These are phyloP conservation scores for Zygosaccharomyces siamensis DNA, from an alignment of 805 yeast species.

Conservation along the genomic window DNA sequence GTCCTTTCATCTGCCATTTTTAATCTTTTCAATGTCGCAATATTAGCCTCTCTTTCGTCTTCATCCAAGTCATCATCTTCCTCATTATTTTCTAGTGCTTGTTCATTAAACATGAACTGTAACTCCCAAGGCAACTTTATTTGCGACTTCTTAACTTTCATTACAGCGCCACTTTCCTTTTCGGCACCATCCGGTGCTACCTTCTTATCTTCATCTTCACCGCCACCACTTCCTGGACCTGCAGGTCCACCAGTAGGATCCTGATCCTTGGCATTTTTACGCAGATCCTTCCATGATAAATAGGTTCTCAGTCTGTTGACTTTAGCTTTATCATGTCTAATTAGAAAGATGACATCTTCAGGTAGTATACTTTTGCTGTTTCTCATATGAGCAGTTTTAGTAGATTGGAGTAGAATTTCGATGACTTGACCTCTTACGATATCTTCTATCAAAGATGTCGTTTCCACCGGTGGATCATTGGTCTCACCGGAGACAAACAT, in stretches of 20 bases:
- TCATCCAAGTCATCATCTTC: constrained; percentile 72
- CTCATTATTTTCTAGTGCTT: constrained; percentile 67
- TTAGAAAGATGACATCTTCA: constrained; percentile 88
- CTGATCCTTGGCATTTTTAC: constrained; percentile 71
- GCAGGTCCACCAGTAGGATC: constrained; percentile 58
- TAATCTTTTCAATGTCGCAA: constrained; percentile 81
- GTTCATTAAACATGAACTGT: constrained; percentile 89
- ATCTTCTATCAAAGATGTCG: constrained; percentile 90
- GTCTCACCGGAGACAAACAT: constrained; percentile 97
- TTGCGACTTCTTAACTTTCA: constrained; percentile 67
- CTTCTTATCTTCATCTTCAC: constrained; percentile 36
- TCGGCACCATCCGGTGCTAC: constrained; percentile 36
- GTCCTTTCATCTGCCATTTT: constrained; percentile 94
- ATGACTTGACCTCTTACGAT: constrained; percentile 93
- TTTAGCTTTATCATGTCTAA: constrained; percentile 90
- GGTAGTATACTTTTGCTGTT: constrained; percentile 83
- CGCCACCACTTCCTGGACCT: constrained; percentile 46
- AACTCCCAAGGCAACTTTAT: constrained; percentile 93
- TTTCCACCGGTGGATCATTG: constrained; percentile 87
- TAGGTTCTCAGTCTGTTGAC: constrained; percentile 88
- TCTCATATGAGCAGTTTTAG: constrained; percentile 68
- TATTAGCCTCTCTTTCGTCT: constrained; percentile 82
- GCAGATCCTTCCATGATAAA: constrained; percentile 93
- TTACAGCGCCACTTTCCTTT: constrained; percentile 40
- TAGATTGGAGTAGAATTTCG: constrained; percentile 72